Conservation (phyloP, 495 filamentous ascomycete species). For the Parathielavia appendiculata region DNA sequence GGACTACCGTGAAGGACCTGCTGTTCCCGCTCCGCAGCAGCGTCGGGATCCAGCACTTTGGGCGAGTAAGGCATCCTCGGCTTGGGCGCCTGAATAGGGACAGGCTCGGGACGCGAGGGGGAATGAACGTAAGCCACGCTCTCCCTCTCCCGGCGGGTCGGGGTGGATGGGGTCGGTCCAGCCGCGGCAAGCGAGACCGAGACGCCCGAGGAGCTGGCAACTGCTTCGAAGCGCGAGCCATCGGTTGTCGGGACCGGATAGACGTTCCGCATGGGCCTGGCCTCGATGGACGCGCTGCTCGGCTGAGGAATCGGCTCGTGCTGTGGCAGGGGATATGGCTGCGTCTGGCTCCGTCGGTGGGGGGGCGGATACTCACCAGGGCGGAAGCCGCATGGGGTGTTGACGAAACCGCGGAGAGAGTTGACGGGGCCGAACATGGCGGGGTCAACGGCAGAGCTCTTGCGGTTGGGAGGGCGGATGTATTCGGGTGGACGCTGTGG, state of each 20-base stretch:
- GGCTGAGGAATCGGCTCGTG: conserved; percentile 21
- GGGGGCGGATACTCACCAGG: conserved; percentile 24
- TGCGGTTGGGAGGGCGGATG: conserved; percentile 34
- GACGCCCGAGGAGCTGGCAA: conserved; percentile 43
- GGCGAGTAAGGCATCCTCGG: conserved; percentile 40
- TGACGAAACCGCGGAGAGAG: conserved; percentile 47
- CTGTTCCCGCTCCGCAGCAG: conserved; percentile 14
- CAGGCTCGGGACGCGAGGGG: conserved; percentile 29
- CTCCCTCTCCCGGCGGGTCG: conserved; percentile 14
- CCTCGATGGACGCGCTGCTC: conserved; percentile 33
- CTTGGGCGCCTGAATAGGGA: conserved; percentile 45
- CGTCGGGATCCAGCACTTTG: conserved; percentile 37
- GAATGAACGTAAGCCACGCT: neutral
- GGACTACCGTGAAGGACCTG: conserved; percentile 4
- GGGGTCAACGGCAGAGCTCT: conserved; percentile 49
- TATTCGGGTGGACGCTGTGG: conserved; percentile 27
- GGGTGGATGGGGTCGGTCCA: conserved; percentile 4
- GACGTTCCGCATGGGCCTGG: conserved; percentile 33
- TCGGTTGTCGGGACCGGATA: conserved; percentile 58
- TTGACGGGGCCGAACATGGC: conserved; percentile 50
- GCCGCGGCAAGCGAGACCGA: conserved; percentile 17
- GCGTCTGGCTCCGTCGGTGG: neutral
- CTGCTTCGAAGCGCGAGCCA: conserved; percentile 53
- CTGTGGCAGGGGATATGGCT: neutral
- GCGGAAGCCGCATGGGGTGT: conserved; percentile 48